Evolutionary conservation across 2,329 filamentous ascomycete species (phyloP), one percentile per base, ranked within the genome.

Genomic region (Diaporthe capsici): DNA sequence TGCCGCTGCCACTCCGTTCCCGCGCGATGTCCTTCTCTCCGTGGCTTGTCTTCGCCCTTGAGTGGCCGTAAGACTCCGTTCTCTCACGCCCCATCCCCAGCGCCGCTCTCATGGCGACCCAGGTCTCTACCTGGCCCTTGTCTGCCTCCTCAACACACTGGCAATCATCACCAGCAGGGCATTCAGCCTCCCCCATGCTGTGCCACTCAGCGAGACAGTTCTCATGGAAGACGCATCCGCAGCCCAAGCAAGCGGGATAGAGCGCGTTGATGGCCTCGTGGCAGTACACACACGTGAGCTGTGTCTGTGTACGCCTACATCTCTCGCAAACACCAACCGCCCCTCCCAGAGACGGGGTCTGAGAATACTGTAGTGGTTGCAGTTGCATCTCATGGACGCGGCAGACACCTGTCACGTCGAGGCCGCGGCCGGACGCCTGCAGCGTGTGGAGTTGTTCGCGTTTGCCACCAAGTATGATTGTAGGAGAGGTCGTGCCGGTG

Each of bases 151-250:
- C 85, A 0, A 88, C 86, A 78, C 92, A 93, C 75, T 90, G 85
- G 79, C 92, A 93, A 80, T 93, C 92, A 79, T 93, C 92, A 1
- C 91, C 91, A 0, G 90, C 91, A 0, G 91, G 90, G 74, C 92
- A 93, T 63, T 88, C 82, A 1, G 84, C 87, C 81, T 91, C 90
- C 31, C 89, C 89, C 8, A 87, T 86, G 9, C 85, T 87, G 78
- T 91, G 89, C 90, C 90, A 92, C 79, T 91, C 89, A 3, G 86
- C 86, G 22, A 91, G 85, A 77, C 92, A 93, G 12, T 84, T 82
- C 61, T 91, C 88, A 81, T 93, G 92, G 71, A 87, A 88, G 10
- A 88, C 89, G 78, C 92, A 93, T 17, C 91, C 91, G 77, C 92
- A 93, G 15, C 88, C 87, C 3, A 93, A 85, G 77, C 92, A 93